Evolutionary conservation across 495 filamentous ascomycete genomes (phyloP).

Genomic region (Xylaria sp.): DNA sequence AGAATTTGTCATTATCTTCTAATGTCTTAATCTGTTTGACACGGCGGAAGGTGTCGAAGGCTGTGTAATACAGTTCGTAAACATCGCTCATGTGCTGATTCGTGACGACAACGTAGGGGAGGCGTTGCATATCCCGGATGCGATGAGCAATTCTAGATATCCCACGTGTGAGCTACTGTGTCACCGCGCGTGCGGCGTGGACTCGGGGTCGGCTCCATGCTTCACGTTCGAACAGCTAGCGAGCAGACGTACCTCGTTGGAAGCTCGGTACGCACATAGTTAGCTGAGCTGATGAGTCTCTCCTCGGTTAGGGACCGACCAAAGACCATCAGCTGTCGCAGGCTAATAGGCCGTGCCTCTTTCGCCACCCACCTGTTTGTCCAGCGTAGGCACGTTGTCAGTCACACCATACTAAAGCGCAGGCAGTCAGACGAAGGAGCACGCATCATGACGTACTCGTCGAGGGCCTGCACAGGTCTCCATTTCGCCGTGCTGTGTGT

Average conservation of each 20-base stretch:
- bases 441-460: slow-evolving; percentile 69
- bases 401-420: slow-evolving; percentile 29
- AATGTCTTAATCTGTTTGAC: slow-evolving; percentile 82
- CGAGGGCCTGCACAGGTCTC: slow-evolving; percentile 81
- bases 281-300: slow-evolving; percentile 89
- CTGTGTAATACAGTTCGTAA: slow-evolving; percentile 95
- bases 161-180: slow-evolving; percentile 2
- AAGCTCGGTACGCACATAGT: slow-evolving; percentile 95
- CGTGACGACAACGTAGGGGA: slow-evolving; percentile 96
- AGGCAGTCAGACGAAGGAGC: not conserved
- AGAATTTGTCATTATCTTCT: slow-evolving; percentile 91
- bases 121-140: slow-evolving; percentile 94
- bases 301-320: slow-evolving; percentile 85
- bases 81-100: slow-evolving; percentile 93
- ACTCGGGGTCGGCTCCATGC: not conserved
- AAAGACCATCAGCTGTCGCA: slow-evolving; percentile 95
- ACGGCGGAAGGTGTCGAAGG: slow-evolving; percentile 87
- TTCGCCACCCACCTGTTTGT: slow-evolving; percentile 79
- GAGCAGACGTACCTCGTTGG: slow-evolving; percentile 71
- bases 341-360: slow-evolving; percentile 83
- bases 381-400: slow-evolving; percentile 31
- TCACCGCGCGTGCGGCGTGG: not conserved
- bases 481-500: slow-evolving; percentile 63
- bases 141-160: slow-evolving; percentile 79
- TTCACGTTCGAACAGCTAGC: too few species aligned